Percentiles rank a stretch among this genome's conserved stretches.
Conservation (phyloP, 1,284 basidiomycete genomes). For the Wolfiporia cocos region DNA sequence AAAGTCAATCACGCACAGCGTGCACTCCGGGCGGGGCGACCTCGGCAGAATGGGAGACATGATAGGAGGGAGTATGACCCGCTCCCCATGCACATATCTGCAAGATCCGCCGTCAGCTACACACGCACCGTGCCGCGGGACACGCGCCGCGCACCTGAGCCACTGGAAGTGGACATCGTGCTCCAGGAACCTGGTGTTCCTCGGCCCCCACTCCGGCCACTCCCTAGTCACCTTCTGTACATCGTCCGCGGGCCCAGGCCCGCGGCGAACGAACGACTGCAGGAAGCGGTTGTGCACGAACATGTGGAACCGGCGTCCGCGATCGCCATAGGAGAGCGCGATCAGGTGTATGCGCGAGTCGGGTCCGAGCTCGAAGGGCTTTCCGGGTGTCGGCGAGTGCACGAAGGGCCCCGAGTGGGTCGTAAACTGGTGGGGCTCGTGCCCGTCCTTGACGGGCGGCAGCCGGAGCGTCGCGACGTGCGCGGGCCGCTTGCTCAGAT, state of each 20-base stretch:
- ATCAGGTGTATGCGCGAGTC: slow-evolving; percentile 39
- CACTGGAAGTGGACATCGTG: slow-evolving; percentile 20
- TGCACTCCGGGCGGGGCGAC: slow-evolving; percentile 3
- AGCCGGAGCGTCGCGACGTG: slow-evolving; percentile 13
- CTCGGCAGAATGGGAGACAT: slow-evolving; percentile 6
- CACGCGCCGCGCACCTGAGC: slow-evolving; percentile 13
- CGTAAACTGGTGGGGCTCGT: slow-evolving; percentile 13
- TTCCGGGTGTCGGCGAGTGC: slow-evolving; percentile 22
- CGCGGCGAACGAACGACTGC: slow-evolving; percentile 21
- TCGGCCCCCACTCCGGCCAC: slow-evolving; percentile 46
- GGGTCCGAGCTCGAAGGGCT: slow-evolving; percentile 32
- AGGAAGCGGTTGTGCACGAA: slow-evolving; percentile 33
- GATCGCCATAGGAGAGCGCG: slow-evolving; percentile 29
- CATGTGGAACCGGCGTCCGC: slow-evolving; percentile 21
- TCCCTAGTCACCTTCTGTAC: too few species aligned
- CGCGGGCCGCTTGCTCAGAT: slow-evolving; percentile 12
- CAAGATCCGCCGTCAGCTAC: not conserved
- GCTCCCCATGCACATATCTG: slow-evolving; percentile 39
- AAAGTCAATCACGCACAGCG: slow-evolving; percentile 27
- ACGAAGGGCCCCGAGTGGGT: slow-evolving; percentile 33
- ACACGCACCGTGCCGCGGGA: not conserved
- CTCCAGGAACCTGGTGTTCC: slow-evolving; percentile 32
- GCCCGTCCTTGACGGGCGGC: slow-evolving; percentile 4
- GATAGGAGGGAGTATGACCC: slow-evolving; percentile 27
- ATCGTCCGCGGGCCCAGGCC: not conserved